phyloP scores from a whole-genome alignment of 495 filamentous ascomycete genomes.

The Lasiosphaeria hispida region DNA sequence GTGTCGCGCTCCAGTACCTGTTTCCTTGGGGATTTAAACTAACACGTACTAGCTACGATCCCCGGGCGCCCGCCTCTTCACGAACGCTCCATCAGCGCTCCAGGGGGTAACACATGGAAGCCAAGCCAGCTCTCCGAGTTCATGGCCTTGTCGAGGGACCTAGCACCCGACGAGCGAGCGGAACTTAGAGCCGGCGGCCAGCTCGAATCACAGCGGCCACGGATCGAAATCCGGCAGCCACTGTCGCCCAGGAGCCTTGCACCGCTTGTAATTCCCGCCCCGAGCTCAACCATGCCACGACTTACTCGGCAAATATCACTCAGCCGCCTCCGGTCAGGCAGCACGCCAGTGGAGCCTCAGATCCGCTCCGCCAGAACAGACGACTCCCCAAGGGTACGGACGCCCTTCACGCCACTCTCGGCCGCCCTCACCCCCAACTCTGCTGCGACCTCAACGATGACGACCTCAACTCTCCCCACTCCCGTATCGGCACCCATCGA shows the following conservation, averaged over 20 bases:
- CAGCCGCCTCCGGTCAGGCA: constrained; percentile 40
- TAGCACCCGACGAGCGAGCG: constrained; percentile 28
- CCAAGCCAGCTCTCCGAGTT: constrained; percentile 43
- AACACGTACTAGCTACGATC: constrained; percentile 60
- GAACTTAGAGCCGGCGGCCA: constrained; percentile 18
- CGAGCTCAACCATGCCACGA: constrained; percentile 32
- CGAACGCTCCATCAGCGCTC: constrained; percentile 65
- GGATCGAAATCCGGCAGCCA: constrained; percentile 33
- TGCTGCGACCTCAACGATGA: constrained; percentile 41
- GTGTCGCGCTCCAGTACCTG: constrained; percentile 31
- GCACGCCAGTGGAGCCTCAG: constrained; percentile 33
- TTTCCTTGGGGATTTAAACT: constrained; percentile 13
- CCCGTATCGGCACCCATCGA: constrained; percentile 47
- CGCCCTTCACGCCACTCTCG: constrained; percentile 45
- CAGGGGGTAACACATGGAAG: constrained; percentile 48
- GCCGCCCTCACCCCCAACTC: constrained; percentile 39
- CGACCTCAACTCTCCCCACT: constrained; percentile 43
- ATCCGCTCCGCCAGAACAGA: constrained; percentile 36
- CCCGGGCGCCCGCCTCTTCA: constrained; percentile 66
- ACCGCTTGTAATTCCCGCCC: constrained; percentile 51
- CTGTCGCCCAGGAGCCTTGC: constrained; percentile 50
- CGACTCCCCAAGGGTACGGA: constrained; percentile 45
- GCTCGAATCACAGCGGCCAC: constrained; percentile 19
- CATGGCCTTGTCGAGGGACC: constrained; percentile 30
- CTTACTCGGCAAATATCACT: constrained; percentile 39